These are phyloP conservation scores for Stachybotrys chartarum DNA, from an alignment of 2,329 filamentous ascomycete genomes.

Conservation along the genomic window DNA sequence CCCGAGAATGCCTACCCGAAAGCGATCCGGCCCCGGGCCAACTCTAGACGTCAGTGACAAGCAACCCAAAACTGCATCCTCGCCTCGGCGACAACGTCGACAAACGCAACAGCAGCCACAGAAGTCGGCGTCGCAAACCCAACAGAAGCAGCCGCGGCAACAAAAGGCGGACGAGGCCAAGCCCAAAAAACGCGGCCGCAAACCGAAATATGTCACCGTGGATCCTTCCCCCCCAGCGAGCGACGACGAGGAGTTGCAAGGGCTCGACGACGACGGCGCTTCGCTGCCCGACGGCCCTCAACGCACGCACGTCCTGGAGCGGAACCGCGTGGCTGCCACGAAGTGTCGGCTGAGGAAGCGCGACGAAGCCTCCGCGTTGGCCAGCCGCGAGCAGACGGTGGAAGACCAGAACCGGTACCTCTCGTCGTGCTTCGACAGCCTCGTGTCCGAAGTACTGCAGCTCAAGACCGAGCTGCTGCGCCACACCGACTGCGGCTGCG, in stretches of 20 bases:
- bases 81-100: not conserved
- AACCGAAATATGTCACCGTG: conserved; percentile 10
- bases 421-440: conserved; percentile 14
- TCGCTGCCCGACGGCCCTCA: conserved; percentile 14
- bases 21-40: too few species aligned
- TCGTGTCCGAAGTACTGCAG: conserved; percentile 19
- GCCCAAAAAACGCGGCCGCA: conserved; percentile 17
- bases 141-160: not conserved
- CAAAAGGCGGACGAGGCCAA: conserved; percentile 1
- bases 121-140: too few species aligned
- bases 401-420: conserved; percentile 22
- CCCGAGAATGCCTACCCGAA: too few species aligned
- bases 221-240: not conserved
- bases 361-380: conserved; percentile 20
- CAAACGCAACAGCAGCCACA: not conserved
- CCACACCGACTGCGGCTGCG: conserved; percentile 21
- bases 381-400: conserved; percentile 17
- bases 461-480: conserved; percentile 21
- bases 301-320: conserved; percentile 19
- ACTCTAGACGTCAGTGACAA: too few species aligned
- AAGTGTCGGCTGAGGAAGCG: conserved; percentile 23
- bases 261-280: conserved; percentile 10
- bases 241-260: not conserved
- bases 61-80: too few species aligned
- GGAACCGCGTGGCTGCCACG: conserved; percentile 22